Evolutionary conservation across 2,329 filamentous ascomycete genomes (phyloP).

Genomic region (Remersonia thermophila): DNA sequence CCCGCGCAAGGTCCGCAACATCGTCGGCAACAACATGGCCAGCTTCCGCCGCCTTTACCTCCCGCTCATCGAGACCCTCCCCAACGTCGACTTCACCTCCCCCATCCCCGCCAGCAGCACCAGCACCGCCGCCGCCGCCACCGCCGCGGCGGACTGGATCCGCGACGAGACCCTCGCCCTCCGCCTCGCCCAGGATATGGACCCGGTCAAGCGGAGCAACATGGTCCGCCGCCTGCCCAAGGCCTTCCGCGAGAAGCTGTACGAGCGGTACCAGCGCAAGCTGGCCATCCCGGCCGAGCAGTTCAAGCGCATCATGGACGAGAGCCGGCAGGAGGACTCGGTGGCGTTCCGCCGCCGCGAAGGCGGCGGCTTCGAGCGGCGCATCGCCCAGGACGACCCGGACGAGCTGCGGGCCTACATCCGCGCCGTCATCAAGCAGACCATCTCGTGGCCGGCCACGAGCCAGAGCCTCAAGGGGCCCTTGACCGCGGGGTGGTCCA

Average conservation of each 20-base stretch:
- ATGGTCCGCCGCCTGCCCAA: constrained; percentile 90
- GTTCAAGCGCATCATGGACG: constrained; percentile 73
- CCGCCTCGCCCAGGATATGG: constrained; percentile 77
- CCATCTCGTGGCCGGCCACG: constrained; percentile 84
- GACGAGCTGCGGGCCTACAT: constrained; percentile 59
- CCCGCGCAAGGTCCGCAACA: constrained; percentile 84
- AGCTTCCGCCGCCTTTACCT: constrained; percentile 89
- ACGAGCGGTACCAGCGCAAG: constrained; percentile 89
- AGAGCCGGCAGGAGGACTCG: constrained; percentile 58
- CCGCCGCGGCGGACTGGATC: constrained; percentile 47
- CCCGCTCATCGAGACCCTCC: constrained; percentile 77
- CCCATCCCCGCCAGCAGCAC: no score
- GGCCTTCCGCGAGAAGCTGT: constrained; percentile 75
- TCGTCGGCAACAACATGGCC: constrained; percentile 79
- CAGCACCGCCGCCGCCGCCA: no score
- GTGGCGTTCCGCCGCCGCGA: constrained; percentile 58
- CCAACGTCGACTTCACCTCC: constrained; percentile 72
- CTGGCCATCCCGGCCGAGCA: constrained; percentile 74
- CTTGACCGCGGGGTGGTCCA: constrained; percentile 61
- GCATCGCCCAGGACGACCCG: constrained; percentile 61
- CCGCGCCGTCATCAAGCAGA: constrained; percentile 66
- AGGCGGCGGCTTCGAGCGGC: constrained; percentile 73
- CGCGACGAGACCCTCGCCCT: constrained; percentile 51
- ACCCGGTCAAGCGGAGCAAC: constrained; percentile 77
- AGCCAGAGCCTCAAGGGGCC: constrained; percentile 76